Evolutionary conservation across 192 early-diverging fungal species (phyloP).

Genomic region (Chytriomyces confervae): DNA sequence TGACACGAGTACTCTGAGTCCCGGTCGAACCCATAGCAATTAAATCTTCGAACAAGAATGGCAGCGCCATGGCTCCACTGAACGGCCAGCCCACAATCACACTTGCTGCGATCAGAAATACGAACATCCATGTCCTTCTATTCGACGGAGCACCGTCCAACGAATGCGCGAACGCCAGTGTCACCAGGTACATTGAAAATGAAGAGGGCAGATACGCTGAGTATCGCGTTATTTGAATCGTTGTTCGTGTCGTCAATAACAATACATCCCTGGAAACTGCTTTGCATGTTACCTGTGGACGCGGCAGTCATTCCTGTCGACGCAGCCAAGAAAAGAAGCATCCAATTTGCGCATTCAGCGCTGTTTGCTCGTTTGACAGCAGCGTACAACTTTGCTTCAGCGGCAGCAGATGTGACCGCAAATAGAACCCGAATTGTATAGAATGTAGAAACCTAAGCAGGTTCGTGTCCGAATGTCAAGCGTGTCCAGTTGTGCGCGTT

Average conservation of each 20-base stretch:
- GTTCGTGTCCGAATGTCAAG: no score
- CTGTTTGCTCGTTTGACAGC: conserved; percentile 66
- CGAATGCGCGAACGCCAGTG: conserved; percentile 73
- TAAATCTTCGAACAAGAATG: conserved; percentile 78
- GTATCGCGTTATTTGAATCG: not conserved
- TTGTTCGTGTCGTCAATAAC: not conserved
- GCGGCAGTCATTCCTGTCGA: conserved; percentile 90
- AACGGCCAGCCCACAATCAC: conserved; percentile 89
- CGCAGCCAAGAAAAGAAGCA: conserved; percentile 64
- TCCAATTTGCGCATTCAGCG: conserved; percentile 69
- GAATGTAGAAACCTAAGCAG: conserved; percentile 69
- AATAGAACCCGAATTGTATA: conserved; percentile 72
- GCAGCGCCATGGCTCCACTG: conserved; percentile 70
- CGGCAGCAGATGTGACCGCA: conserved; percentile 64
- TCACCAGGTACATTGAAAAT: conserved; percentile 88
- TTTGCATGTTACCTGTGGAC: conserved; percentile 60
- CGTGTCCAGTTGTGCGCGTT: no score
- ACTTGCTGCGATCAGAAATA: conserved; percentile 68
- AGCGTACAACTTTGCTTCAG: conserved; percentile 75
- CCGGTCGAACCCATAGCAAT: conserved; percentile 45
- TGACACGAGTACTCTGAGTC: not conserved
- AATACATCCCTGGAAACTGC: not conserved
- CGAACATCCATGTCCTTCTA: conserved; percentile 60
- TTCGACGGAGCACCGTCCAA: conserved; percentile 60
- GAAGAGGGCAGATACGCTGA: conserved; percentile 85